Evolutionary conservation across 495 filamentous ascomycete species (phyloP).

Genomic region (Talaromyces proteolyticus): DNA sequence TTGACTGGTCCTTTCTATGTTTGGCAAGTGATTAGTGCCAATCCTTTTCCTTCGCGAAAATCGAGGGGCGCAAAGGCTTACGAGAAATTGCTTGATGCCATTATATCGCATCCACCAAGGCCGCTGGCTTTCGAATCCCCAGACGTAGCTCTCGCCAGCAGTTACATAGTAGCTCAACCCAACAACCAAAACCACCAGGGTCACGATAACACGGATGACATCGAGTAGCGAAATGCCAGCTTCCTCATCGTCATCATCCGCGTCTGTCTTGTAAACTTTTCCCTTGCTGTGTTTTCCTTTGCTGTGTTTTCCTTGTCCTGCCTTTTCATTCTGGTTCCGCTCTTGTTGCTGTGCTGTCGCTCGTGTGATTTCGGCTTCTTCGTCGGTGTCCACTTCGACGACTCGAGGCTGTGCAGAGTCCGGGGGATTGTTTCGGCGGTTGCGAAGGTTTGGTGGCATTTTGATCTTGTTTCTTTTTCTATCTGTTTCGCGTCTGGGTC

Average conservation of each 20-base stretch:
- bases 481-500: not conserved
- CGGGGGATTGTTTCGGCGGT: not conserved
- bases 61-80: conserved; percentile 23
- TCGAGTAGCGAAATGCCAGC: conserved; percentile 57
- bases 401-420: not conserved
- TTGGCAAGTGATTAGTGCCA: conserved; percentile 5
- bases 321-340: not conserved
- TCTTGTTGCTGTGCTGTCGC: conserved; percentile 3
- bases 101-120: conserved; percentile 62
- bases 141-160: conserved; percentile 57
- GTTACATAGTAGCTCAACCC: conserved; percentile 79
- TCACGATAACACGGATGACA: conserved; percentile 65
- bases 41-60: conserved; percentile 17
- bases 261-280: not conserved
- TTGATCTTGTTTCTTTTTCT: not conserved
- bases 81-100: conserved; percentile 57
- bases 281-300: not conserved
- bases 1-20: conserved; percentile 42
- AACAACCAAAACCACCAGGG: conserved; percentile 61
- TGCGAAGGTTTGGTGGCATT: conserved; percentile 4
- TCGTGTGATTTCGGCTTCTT: conserved; percentile 11
- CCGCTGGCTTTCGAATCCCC: conserved; percentile 46
- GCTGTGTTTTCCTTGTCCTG: not conserved
- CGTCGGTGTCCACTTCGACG: conserved; percentile 10
- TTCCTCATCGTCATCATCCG: conserved; percentile 10